Base-by-base conservation (phyloP, 257 asterid species). In the Datura wrightii region DNA sequence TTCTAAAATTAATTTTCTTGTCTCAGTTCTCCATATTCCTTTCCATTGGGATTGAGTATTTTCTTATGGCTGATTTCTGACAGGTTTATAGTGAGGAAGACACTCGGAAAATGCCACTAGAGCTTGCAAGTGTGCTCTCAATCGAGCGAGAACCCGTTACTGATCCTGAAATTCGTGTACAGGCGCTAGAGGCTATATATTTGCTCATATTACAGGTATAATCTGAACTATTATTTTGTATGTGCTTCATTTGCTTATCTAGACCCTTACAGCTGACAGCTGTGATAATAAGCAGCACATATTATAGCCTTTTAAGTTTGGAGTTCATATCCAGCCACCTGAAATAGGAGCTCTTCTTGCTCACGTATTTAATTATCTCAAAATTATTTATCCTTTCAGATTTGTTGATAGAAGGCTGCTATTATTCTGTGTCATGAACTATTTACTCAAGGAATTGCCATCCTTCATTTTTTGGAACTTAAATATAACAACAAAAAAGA, bases 101-200 rank as follows among this genome's bases (percentile, higher is more conserved):
- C 84, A 89, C 94, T 4, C 88, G 94, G 72, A 97, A 97, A 89
- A 97, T 97, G 99, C 99, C 99, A 36, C 97, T 86, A 46, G 99
- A 97, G 92, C 97, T 97, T 37, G 97, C 91, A 13, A 92, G 97
- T 89, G 96, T 96, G 36, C 97, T 97, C 82, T 95, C 98, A 69
- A 95, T 97, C 8, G 97, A 97, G 87, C 98, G 99, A 37, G 98
- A 97, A 88, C 87, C 94, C 13, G 89, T 89, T 85, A 83, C 89
- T 8, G 97, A 97, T 83, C 97, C 99, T 8, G 97, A 93, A 39
- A 92, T 97, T 72, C 94, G 95, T 85, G 87, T 87, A 70, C 97
- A 97, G 88, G 91, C 90, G 3, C 92, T 94, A 42, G 98, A 95
- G 87, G 96, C 99, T 67, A 91, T 95, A 84, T 97, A 97, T 88